Percentiles rank a stretch among this genome's conserved stretches.
Evolutionary conservation across 2,329 filamentous ascomycete genomes (phyloP).

Genomic region (Fusarium bulbicola): DNA sequence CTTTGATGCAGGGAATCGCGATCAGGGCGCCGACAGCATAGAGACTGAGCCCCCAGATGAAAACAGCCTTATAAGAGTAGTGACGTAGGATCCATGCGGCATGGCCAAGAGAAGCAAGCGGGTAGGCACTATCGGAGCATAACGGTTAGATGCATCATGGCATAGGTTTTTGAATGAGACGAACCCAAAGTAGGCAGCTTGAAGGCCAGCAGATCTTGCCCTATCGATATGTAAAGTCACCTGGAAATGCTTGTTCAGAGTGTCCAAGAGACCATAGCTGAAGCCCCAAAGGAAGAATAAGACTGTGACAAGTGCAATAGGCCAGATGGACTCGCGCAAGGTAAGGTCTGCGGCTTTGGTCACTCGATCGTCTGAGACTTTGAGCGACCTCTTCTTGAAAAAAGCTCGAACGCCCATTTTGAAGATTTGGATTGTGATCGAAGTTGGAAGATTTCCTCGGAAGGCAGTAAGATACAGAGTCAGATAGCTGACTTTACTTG

Average conservation of each 20-base stretch:
- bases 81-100: slow-evolving; percentile 71
- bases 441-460: accelerated
- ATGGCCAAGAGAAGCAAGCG: slow-evolving; percentile 72
- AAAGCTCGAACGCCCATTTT: slow-evolving; percentile 57
- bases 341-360: slow-evolving; percentile 66
- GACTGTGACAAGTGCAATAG: slow-evolving; percentile 64
- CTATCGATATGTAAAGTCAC: slow-evolving; percentile 54
- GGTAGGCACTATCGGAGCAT: slow-evolving; percentile 62
- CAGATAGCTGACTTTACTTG: neutral
- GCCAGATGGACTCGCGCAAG: slow-evolving; percentile 71
- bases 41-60: slow-evolving; percentile 73
- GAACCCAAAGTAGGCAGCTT: slow-evolving; percentile 66
- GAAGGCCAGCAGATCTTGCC: slow-evolving; percentile 57
- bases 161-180: slow-evolving; percentile 30
- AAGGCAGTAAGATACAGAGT: too few species aligned
- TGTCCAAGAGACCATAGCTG: slow-evolving; percentile 57
- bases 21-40: slow-evolving; percentile 69
- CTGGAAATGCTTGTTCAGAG: slow-evolving; percentile 62
- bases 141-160: slow-evolving; percentile 12
- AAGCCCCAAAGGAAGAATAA: slow-evolving; percentile 60
- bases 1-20: slow-evolving; percentile 65
- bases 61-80: slow-evolving; percentile 73
- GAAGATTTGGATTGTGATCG: neutral
- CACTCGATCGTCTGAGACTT: slow-evolving; percentile 51
- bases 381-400: slow-evolving; percentile 56